These are phyloP conservation scores for Lunularia cruciata DNA, from an alignment of 225 moss, liverwort and hornwort genomes.

Conservation along the genomic window DNA sequence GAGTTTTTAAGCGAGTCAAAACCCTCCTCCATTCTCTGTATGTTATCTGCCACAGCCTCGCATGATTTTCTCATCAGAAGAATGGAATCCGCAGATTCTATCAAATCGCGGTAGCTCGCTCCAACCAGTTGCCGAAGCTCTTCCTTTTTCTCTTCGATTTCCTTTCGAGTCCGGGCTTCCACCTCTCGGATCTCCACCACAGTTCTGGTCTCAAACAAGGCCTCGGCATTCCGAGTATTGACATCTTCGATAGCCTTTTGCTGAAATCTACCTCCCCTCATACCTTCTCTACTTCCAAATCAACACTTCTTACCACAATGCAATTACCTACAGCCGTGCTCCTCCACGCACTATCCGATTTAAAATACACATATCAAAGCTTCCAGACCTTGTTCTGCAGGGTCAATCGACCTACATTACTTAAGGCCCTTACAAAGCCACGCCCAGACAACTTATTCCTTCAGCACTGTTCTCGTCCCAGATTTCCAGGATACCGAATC, in stretches of 20 bases:
- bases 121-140: conserved; percentile 96
- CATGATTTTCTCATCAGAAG: conserved; percentile 86
- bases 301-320: conserved; percentile 8
- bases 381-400: neutral
- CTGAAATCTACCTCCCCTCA: conserved; percentile 93
- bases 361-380: conserved; percentile 14
- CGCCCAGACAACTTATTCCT: neutral
- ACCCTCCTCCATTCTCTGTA: conserved; percentile 67
- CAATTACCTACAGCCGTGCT: neutral
- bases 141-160: conserved; percentile 97
- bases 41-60: conserved; percentile 65
- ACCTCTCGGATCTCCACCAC: conserved; percentile 86
- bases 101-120: conserved; percentile 90
- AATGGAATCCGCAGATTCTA: conserved; percentile 90
- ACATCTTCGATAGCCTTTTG: conserved; percentile 69
- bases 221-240: conserved; percentile 84
- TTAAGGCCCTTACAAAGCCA: neutral
- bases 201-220: conserved; percentile 84
- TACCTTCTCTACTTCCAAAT: conserved; percentile 25
- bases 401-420: conserved; percentile 14
- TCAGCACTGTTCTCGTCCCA: neutral
- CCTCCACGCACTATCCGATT: neutral
- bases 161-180: conserved; percentile 67
- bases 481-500: neutral
- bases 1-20: conserved; percentile 66